These are phyloP conservation scores for Emericellopsis atlantica DNA, from an alignment of 2,329 filamentous ascomycete species.

Conservation along the genomic window DNA sequence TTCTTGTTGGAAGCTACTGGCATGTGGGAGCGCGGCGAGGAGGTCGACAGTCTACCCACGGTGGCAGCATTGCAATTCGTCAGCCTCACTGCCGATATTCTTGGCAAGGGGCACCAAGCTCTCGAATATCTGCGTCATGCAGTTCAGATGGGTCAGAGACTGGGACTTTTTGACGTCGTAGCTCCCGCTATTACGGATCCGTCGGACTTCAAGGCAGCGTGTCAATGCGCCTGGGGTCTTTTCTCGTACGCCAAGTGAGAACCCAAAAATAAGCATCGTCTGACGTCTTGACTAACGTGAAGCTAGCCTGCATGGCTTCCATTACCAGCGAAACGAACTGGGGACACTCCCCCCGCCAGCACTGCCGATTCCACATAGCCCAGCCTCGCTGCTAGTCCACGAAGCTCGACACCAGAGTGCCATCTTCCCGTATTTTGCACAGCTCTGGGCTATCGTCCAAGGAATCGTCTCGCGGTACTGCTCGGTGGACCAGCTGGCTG, in stretches of 20 bases:
- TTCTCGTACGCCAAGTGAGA: slow-evolving; percentile 4
- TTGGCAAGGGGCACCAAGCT: slow-evolving; percentile 2
- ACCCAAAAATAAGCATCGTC: neutral
- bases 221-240: slow-evolving; percentile 4
- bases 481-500: neutral
- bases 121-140: slow-evolving; percentile 1
- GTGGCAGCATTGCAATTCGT: slow-evolving; percentile 4
- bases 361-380: neutral
- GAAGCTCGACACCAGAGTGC: neutral
- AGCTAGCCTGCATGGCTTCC: slow-evolving; percentile 2
- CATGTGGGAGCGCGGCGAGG: neutral
- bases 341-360: neutral
- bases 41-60: slow-evolving; percentile 1
- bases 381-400: neutral
- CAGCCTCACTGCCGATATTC: slow-evolving; percentile 3
- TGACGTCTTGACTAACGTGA: neutral
- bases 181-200: neutral
- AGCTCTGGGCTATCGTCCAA: slow-evolving; percentile 3
- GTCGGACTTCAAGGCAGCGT: slow-evolving; percentile 1
- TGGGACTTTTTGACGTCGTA: slow-evolving; percentile 1
- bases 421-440: neutral
- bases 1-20: slow-evolving; percentile 1
- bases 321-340: slow-evolving; percentile 3
- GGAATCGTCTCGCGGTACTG: slow-evolving; percentile 1
- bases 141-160: slow-evolving; percentile 2